Evolutionary conservation across 495 filamentous ascomycete species (phyloP), one percentile per base, ranked within the genome.

Genomic region (Chaetomium fimeti): DNA sequence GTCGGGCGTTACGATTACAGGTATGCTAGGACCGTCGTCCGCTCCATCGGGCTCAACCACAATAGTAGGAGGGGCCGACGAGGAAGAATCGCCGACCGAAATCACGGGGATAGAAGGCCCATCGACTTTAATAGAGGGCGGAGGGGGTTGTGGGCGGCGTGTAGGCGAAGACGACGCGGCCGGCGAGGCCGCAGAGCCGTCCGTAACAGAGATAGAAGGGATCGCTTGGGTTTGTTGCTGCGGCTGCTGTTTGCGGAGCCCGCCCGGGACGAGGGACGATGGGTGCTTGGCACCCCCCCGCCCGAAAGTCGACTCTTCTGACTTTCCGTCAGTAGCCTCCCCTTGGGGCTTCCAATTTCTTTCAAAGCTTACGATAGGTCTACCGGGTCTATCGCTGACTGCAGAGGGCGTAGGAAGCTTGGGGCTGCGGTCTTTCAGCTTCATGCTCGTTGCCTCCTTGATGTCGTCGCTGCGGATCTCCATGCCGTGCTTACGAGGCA

Each of bases 291-390:
- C 40, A 22, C 18, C 40, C 51, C 61, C 62, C 61, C 69, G 64
- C 45, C 66, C 70, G 62, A 43, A 32, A 64, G 67, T 69, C 64
- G 72, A 66, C 66, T 75, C 68, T 70, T 74, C 70, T 84, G 81
- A 76, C 72, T 79, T 80, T 57, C 74, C 72, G 83, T 84, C 82
- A 84, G 81, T 76, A 77, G 82, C 78, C 74, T 82, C 82, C 70
- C 78, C 82, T 66, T 75, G 79, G 61, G 90, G 85, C 77, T 87
- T 89, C 91, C 90, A 94, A 75, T 87, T 80, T 68, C 79, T 81
- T 74, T 92, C 85, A 80, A 97, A 97, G 82, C 92, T 96, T 79
- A 97, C 91, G 75, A 97, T 97, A 57, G 91, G 92, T 69, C 92
- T 85, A 59, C 91, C 90, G 60, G 88, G 86, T 65, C 82, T 87